Evolutionary conservation across 805 yeast species (phyloP).

Genomic region (Teunomyces panamensis): DNA sequence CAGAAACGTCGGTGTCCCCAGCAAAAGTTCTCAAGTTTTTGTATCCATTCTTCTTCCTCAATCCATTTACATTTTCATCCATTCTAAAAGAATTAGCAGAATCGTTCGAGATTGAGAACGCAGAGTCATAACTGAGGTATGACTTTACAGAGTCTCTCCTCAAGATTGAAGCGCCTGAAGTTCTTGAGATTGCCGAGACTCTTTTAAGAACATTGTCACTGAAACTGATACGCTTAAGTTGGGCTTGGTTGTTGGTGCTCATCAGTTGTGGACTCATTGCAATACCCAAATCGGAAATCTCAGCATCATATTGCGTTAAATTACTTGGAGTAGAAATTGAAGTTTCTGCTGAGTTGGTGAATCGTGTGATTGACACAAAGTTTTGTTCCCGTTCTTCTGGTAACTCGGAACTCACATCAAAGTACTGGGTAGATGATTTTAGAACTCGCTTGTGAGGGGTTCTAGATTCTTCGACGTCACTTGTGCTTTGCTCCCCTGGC

Average conservation of each 20-base stretch:
- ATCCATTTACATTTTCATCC: conserved; percentile 17
- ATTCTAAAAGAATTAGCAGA: conserved; percentile 13
- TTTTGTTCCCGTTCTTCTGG: conserved; percentile 2
- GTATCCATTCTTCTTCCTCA: conserved; percentile 51
- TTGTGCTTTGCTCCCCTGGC: background rate
- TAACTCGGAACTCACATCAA: conserved; percentile 19
- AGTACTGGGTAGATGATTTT: conserved; percentile 19
- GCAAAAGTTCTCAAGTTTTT: conserved; percentile 43
- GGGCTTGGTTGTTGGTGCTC: conserved; percentile 9
- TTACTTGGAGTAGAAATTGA: conserved; percentile 36
- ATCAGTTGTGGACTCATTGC: conserved; percentile 38
- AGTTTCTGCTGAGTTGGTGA: conserved; percentile 12
- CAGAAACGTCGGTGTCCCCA: conserved; percentile 9
- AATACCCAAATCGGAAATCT: conserved; percentile 42
- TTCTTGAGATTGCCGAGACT: conserved; percentile 21
- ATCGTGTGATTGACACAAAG: conserved; percentile 8
- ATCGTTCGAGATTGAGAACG: conserved; percentile 35
- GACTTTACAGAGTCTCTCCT: conserved; percentile 45
- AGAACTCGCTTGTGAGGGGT: background rate
- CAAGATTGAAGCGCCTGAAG: conserved; percentile 31
- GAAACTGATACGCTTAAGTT: conserved; percentile 22
- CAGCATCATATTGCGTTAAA: conserved; percentile 37
- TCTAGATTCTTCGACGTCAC: background rate
- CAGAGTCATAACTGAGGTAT: conserved; percentile 60
- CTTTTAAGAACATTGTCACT: conserved; percentile 17